Percentiles rank a stretch among this genome's conserved stretches.
These are phyloP conservation scores for Cucurbitaria berberidis DNA, from an alignment of 2,329 filamentous ascomycete species.

Conservation along the genomic window DNA sequence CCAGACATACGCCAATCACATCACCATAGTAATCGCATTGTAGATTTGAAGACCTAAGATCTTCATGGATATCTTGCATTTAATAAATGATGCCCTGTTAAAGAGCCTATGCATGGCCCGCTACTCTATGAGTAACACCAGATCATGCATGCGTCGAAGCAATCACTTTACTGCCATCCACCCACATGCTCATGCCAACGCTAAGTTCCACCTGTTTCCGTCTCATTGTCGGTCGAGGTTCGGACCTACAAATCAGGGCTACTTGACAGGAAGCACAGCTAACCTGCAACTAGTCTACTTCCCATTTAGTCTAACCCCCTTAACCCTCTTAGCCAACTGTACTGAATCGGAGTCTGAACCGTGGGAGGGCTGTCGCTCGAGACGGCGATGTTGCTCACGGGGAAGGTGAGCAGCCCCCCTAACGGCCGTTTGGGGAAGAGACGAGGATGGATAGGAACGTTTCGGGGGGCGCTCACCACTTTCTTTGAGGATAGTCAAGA, in stretches of 20 bases:
- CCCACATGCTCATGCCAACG: conserved; percentile 4
- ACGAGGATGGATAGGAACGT: conserved; percentile 54
- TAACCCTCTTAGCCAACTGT: conserved; percentile 69
- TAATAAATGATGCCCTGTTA: neutral
- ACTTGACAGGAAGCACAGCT: conserved; percentile 18
- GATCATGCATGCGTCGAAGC: conserved; percentile 12
- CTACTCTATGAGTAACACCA: conserved; percentile 1
- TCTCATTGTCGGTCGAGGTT: conserved; percentile 17
- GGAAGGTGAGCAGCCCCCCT: conserved; percentile 43
- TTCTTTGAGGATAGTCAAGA: conserved; percentile 92
- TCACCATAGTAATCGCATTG: conserved; percentile 8
- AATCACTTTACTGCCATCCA: conserved; percentile 1
- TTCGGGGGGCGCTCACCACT: conserved; percentile 96
- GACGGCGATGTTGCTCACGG: conserved; percentile 21
- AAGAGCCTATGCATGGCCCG: neutral
- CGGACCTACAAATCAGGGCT: conserved; percentile 27
- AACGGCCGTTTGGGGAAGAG: conserved; percentile 41
- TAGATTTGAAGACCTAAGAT: neutral
- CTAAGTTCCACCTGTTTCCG: neutral
- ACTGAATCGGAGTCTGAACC: conserved; percentile 60
- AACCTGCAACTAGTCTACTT: conserved; percentile 25
- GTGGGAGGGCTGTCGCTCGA: conserved; percentile 34
- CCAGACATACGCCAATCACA: conserved; percentile 17
- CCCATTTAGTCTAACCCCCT: conserved; percentile 63
- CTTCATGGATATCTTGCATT: conserved; percentile 11